Evolutionary conservation across 73 alveolate species (phyloP).

Genomic region (Paramecium primaurelia): DNA sequence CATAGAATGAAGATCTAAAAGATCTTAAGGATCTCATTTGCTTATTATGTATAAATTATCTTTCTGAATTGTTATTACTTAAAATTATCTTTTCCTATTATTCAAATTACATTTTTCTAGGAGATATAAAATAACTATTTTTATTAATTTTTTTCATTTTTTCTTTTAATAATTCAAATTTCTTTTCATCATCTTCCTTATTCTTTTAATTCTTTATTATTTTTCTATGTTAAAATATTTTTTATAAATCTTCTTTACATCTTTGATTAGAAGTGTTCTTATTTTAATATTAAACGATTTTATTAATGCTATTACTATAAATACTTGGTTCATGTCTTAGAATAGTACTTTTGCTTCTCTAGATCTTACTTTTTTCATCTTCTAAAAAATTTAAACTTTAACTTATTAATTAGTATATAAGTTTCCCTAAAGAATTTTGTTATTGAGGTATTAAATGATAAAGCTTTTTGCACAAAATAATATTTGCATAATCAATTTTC

Average conservation of each 20-base stretch:
- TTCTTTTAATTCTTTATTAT: not conserved
- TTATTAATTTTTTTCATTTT: conserved; percentile 21
- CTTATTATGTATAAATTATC: not conserved
- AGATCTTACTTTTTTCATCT: not conserved
- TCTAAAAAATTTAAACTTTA: conserved; percentile 3
- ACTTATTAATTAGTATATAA: not conserved
- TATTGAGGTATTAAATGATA: not conserved
- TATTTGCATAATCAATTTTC: not conserved
- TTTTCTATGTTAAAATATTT: conserved; percentile 3
- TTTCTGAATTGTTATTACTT: not conserved
- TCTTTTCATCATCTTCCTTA: not conserved
- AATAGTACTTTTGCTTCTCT: conserved; percentile 28
- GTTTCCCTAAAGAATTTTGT: conserved; percentile 4
- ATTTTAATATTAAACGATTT: not conserved
- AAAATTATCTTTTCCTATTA: not conserved
- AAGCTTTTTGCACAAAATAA: conserved; percentile 11
- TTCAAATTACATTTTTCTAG: not conserved
- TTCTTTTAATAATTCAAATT: conserved; percentile 1
- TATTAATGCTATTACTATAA: not conserved
- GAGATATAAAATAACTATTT: conserved; percentile 28
- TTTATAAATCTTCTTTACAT: not conserved
- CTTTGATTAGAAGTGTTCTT: not conserved
- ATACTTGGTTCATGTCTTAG: not conserved
- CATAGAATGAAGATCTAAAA: not conserved
- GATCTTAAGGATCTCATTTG: not conserved